These are phyloP conservation scores for Paramecium sonneborni DNA, from an alignment of 73 alveolate species.

Conservation along the genomic window DNA sequence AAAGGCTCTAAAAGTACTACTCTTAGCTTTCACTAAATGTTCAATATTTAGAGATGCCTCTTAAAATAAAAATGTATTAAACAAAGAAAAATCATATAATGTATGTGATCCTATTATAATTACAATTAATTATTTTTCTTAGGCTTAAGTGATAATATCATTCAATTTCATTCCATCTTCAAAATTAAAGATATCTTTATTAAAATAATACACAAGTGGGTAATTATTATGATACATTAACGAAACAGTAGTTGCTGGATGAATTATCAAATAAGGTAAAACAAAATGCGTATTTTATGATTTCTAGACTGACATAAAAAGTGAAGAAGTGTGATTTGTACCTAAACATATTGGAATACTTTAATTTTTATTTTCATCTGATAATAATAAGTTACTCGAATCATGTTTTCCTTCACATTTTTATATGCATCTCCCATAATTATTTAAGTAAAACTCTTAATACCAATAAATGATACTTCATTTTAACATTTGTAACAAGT, in stretches of 20 bases:
- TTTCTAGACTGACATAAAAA: not conserved
- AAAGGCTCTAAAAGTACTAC: not conserved
- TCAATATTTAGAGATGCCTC: not conserved
- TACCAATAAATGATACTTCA: not conserved
- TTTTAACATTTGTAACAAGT: slow-evolving; percentile 23
- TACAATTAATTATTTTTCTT: not conserved
- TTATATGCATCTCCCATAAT: slow-evolving; percentile 12
- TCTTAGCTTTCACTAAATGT: not conserved
- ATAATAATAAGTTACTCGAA: not conserved
- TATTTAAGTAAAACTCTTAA: slow-evolving; percentile 24
- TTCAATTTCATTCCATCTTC: not conserved
- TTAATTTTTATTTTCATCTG: slow-evolving; percentile 22
- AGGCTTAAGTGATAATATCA: not conserved
- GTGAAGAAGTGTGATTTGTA: not conserved
- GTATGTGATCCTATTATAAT: not conserved
- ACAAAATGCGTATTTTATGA: not conserved
- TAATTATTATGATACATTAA: not conserved
- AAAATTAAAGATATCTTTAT: not conserved
- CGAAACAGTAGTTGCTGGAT: not conserved
- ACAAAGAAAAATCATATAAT: not conserved
- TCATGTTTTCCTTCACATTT: slow-evolving; percentile 42
- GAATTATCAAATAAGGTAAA: not conserved
- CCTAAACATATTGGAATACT: slow-evolving; percentile 9
- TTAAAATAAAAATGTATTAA: not conserved
- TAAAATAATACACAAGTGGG: not conserved